Conservation (phyloP, 139 green algal genomes). For the Nannochloris sp. region DNA sequence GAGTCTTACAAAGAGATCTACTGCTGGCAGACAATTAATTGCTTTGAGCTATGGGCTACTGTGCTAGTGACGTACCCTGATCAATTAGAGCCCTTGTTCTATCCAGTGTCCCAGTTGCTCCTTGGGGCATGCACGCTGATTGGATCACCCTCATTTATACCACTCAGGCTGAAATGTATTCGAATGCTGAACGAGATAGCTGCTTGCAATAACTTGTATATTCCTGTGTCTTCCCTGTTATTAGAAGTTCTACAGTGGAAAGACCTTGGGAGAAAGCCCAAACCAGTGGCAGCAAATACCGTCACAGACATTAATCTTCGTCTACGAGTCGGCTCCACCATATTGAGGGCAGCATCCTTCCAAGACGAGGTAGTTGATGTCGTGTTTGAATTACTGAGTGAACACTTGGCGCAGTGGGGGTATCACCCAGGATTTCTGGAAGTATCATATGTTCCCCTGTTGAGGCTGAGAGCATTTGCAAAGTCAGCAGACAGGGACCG, state of each 20-base stretch:
- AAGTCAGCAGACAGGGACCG: conserved; percentile 67
- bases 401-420: conserved; percentile 72
- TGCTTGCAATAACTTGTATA: conserved; percentile 47
- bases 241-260: conserved; percentile 77
- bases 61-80: conserved; percentile 33
- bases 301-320: conserved; percentile 40
- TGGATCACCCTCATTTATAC: conserved; percentile 82
- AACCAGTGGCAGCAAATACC: conserved; percentile 3
- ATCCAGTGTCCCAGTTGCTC: conserved; percentile 73
- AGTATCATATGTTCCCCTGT: conserved; percentile 57
- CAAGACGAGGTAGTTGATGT: conserved; percentile 75
- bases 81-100: conserved; percentile 72
- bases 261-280: conserved; percentile 37
- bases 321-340: conserved; percentile 45
- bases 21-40: conserved; percentile 80
- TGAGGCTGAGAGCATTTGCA: conserved; percentile 64
- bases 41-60: conserved; percentile 81
- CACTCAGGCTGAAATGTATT: conserved; percentile 66
- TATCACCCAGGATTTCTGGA: conserved; percentile 80
- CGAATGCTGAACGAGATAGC: conserved; percentile 40
- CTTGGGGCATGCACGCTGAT: conserved; percentile 69
- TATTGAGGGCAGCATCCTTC: conserved; percentile 38
- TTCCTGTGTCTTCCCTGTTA: conserved; percentile 69
- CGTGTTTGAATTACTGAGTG: conserved; percentile 66
- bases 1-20: conserved; percentile 82